Conservation (phyloP, 2,329 filamentous ascomycete species). For the Furcasterigmium furcatum region DNA sequence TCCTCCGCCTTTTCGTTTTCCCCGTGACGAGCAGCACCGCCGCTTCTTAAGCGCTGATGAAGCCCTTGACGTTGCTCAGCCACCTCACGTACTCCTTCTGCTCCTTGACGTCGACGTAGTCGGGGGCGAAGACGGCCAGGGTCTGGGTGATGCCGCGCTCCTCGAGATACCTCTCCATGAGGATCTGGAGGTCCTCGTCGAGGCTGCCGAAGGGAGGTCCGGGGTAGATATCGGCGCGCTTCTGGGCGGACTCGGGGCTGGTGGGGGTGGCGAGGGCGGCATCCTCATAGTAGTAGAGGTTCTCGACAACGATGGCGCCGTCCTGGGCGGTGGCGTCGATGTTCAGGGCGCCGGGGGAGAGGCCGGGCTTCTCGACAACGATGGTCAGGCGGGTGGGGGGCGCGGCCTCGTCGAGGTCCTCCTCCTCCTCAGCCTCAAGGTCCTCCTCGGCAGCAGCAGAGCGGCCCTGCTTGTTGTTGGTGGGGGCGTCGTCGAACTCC, state of each 20-base stretch:
- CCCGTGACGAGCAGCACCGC: too few species aligned
- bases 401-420: constrained; percentile 46
- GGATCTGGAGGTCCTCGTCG: constrained; percentile 90
- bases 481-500: constrained; percentile 40
- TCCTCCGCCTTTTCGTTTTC: constrained; percentile 1
- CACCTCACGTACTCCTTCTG: constrained; percentile 94
- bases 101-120: constrained; percentile 98
- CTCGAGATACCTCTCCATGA: constrained; percentile 91
- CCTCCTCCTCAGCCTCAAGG: constrained; percentile 47
- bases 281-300: constrained; percentile 83
- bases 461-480: constrained; percentile 50
- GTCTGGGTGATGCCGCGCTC: constrained; percentile 87
- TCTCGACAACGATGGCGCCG: constrained; percentile 82
- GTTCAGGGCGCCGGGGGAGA: constrained; percentile 69
- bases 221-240: constrained; percentile 75
- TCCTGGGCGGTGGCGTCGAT: constrained; percentile 86
- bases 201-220: constrained; percentile 92
- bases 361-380: constrained; percentile 81
- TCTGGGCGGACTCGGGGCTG: constrained; percentile 73
- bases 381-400: constrained; percentile 84
- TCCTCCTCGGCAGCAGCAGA: constrained; percentile 54
- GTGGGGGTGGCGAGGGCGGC: constrained; percentile 73
- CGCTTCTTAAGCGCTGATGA: constrained; percentile 66
- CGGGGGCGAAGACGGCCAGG: constrained; percentile 85
- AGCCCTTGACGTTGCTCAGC: constrained; percentile 83